Conservation (phyloP, 2,329 filamentous ascomycete genomes). For the Macrophomina pseudophaseolina region DNA sequence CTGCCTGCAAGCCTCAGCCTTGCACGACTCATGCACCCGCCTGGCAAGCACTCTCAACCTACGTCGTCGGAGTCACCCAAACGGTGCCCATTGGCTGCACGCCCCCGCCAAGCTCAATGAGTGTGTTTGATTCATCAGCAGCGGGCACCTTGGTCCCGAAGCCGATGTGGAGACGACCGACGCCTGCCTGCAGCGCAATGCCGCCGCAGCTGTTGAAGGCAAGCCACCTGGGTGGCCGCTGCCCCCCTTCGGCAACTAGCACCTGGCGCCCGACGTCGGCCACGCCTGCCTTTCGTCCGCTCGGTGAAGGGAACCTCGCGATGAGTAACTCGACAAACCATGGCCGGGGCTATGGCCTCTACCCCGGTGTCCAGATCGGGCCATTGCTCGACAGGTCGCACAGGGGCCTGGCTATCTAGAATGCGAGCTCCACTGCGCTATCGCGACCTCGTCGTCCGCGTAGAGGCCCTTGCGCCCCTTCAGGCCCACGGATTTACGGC, state of each 20-base stretch:
- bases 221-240: background rate
- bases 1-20: constrained; percentile 13
- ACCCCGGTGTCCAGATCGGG: constrained; percentile 3
- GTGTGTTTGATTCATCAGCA: constrained; percentile 11
- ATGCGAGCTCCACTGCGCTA: constrained; percentile 11
- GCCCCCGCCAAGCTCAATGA: background rate
- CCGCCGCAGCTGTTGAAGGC: background rate
- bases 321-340: too few relatives aligned
- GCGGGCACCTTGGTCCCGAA: constrained; percentile 2
- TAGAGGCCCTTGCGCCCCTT: constrained; percentile 12
- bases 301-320: background rate
- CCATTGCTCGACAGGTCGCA: background rate
- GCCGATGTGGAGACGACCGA: constrained; percentile 10
- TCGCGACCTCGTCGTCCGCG: background rate
- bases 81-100: background rate
- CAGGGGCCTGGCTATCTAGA: constrained; percentile 16
- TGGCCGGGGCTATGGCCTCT: background rate
- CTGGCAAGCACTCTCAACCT: background rate
- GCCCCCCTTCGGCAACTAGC: background rate
- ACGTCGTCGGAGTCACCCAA: background rate
- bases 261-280: background rate
- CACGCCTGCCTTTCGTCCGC: background rate
- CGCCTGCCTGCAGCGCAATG: background rate
- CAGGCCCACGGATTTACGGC: constrained; percentile 15
- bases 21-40: constrained; percentile 13